Evolutionary conservation across 2,329 filamentous ascomycete genomes (phyloP), one percentile per base, ranked within the genome.

Genomic region (Cordyceps tenuipes): DNA sequence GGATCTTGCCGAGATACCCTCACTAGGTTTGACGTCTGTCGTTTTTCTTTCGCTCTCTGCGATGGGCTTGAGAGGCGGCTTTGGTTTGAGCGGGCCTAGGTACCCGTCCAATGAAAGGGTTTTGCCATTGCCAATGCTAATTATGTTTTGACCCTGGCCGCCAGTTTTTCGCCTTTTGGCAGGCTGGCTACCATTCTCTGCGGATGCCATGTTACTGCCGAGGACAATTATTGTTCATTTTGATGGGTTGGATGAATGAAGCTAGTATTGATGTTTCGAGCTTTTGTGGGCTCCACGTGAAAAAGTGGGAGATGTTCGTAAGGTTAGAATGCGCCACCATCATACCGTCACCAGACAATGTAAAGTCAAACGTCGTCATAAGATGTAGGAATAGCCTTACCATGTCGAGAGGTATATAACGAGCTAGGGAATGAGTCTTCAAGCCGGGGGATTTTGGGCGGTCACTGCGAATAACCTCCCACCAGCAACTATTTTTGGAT

Each of bases 71-170:
- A 26, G 21, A 26, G 62, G 57, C 7, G 60, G 57, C 7, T 61
- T 62, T 60, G 73, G 56, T 29, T 69, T 70, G 64, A 73, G 73
- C 52, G 71, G 72, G 52, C 67, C 70, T 31, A 83, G 70, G 62
- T 82, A 83, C 7, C 77, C 79, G 26, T 77, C 75, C 0, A 83
- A 65, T 0, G 77, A 80, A 26, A 83, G 78, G 13, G 70, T 67
- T 59, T 79, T 82, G 31, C 76, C 72, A 15, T 79, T 78, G 39
- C 43, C 43, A 21, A 82, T 73, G 26, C 70, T 77, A 59, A 82
- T 64, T 5, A 76, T 67, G 53, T 77, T 71, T 2, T 67, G 63
- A 57, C 63, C 67, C 21, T 69, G 66, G 55, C 63, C 66, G 54
- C 63, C 62, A 8, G 66, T 70, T 63, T 75, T 77, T 17, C 72